Evolutionary conservation across 495 filamentous ascomycete genomes (phyloP).

Genomic region (Amphirosellinia nigrospora): DNA sequence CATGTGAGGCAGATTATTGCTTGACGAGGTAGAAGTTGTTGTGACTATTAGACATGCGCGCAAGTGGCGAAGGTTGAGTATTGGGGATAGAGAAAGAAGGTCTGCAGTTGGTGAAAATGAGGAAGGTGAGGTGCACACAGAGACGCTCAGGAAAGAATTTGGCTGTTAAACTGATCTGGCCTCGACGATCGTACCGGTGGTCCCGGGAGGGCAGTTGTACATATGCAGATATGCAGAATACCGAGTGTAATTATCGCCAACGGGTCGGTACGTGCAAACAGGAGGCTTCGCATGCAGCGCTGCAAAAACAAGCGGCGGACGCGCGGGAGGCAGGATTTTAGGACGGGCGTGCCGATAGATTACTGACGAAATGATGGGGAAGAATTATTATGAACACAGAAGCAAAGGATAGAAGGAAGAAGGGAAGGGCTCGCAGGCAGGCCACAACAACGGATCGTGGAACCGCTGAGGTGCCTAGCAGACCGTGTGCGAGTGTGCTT

Average conservation of each 20-base stretch:
- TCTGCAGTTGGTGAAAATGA: conserved; percentile 35
- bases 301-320: not conserved
- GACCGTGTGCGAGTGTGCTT: conserved; percentile 22
- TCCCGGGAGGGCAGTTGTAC: conserved; percentile 6
- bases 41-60: conserved; percentile 8
- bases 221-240: conserved; percentile 20
- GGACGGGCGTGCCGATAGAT: conserved; percentile 5
- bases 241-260: conserved; percentile 21
- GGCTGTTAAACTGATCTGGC: conserved; percentile 2
- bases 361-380: conserved; percentile 13
- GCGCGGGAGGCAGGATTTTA: not conserved
- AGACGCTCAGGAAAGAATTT: conserved; percentile 24
- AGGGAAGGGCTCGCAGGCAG: conserved; percentile 20
- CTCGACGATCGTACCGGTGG: not conserved
- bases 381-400: conserved; percentile 18
- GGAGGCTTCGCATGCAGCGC: conserved; percentile 3
- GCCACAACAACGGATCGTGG: conserved; percentile 27
- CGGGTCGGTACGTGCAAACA: conserved; percentile 5
- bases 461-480: conserved; percentile 21
- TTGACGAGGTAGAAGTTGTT: conserved; percentile 4
- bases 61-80: not conserved
- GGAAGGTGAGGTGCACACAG: conserved; percentile 35
- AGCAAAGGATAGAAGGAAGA: conserved; percentile 12
- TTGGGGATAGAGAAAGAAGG: conserved; percentile 39
- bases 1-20: conserved; percentile 15